These are phyloP conservation scores for Solanum verrucosum DNA, from an alignment of 257 asterid genomes.

Conservation along the genomic window DNA sequence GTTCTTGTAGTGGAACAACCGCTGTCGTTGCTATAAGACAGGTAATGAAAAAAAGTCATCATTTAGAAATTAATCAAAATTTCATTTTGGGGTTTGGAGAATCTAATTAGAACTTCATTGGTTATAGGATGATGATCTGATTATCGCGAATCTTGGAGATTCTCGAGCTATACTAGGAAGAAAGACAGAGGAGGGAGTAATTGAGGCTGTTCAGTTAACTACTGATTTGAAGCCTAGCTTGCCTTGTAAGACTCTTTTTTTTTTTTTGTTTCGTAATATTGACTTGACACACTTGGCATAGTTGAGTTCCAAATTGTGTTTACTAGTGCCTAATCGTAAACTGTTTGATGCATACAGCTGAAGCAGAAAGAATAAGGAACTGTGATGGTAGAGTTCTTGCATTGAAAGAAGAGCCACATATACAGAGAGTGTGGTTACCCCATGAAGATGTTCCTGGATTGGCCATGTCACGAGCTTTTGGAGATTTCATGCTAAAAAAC, in stretches of 20 bases:
- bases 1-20: slow-evolving; percentile 71
- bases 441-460: slow-evolving; percentile 69
- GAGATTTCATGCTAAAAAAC: slow-evolving; percentile 60
- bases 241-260: slow-evolving; percentile 32
- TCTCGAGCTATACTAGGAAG: slow-evolving; percentile 73
- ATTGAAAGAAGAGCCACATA: slow-evolving; percentile 56
- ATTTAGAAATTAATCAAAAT: background rate
- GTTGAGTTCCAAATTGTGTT: background rate
- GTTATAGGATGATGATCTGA: slow-evolving; percentile 53
- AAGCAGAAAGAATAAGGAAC: slow-evolving; percentile 71
- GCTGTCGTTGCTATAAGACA: slow-evolving; percentile 55
- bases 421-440: slow-evolving; percentile 79
- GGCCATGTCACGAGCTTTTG: slow-evolving; percentile 86
- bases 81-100: background rate
- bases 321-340: background rate
- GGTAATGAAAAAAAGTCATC: slow-evolving; percentile 18
- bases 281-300: background rate
- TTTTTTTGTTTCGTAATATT: background rate
- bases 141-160: slow-evolving; percentile 82
- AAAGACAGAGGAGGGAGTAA: slow-evolving; percentile 26
- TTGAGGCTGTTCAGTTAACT: slow-evolving; percentile 53
- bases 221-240: slow-evolving; percentile 78
- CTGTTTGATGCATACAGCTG: slow-evolving; percentile 35
- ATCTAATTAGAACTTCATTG: background rate
- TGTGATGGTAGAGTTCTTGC: slow-evolving; percentile 71